Base-by-base conservation (phyloP, 2,329 filamentous ascomycete species). In the Colletotrichum sp. region DNA sequence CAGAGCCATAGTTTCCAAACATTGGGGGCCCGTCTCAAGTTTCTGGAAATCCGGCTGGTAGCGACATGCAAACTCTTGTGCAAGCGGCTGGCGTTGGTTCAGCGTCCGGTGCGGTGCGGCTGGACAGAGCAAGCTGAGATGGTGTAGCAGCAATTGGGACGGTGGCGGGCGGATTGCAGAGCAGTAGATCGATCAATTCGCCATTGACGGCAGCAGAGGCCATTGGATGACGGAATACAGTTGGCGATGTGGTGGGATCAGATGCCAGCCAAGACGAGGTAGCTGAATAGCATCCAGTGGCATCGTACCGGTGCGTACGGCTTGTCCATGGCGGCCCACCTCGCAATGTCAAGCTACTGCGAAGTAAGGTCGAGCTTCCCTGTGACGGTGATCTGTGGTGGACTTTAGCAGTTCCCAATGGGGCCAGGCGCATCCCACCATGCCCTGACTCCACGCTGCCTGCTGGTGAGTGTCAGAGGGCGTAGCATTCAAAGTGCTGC, bases 321-420 rank as follows among this genome's bases (percentile, higher is more conserved):
- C 73, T 21, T 62, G 73, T 59, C 63, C 56, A 62, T 56, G 24
- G 48, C 43, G 65, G 59, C 48, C 71, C 52, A 65, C 65, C 34
- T 69, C 8, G 52, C 59, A 70, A 58, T 61, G 30, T 67, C 71
- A 56, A 71, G 59, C 65, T 52, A 52, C 43, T 52, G 43, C 43
- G 43, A 52, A 52, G 43, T 66, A 62, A 74, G 18, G 74, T 43
- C 30, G 73, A 74, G 65, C 48, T 61, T 66, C 71, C 48, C 71
- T 76, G 65, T 66, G 65, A 61, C 14, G 71, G 61, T 70, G 65
- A 74, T 76, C 71, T 56, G 65, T 61, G 48, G 70, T 74, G 71
- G 71, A 43, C 55, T 70, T 62, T 62, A 65, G 64, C n/a, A 71
- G 65, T 71, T 76, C 74, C 71, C 26, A 74, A 76, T 74, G 71